Percentiles rank a stretch among this genome's conserved stretches.
Conservation (phyloP, 2,329 filamentous ascomycete genomes). For the Botrytis hyacinthi region DNA sequence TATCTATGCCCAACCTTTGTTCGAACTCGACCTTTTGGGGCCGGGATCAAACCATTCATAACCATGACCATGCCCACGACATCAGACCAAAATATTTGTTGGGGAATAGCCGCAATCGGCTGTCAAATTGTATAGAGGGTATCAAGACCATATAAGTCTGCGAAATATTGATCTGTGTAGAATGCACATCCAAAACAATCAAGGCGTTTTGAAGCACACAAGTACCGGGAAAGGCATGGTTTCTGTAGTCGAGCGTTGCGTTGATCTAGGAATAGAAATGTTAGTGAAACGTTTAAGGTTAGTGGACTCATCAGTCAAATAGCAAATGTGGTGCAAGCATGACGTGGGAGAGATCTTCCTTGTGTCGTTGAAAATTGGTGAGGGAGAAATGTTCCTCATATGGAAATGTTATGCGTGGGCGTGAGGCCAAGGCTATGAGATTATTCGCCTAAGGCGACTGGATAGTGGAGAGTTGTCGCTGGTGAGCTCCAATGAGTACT, state of each 20-base stretch:
- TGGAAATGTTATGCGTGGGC: slow-evolving; percentile 10
- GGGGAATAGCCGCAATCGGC: slow-evolving; percentile 16
- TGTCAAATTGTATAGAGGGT: background rate
- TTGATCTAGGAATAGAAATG: background rate
- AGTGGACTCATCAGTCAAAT: slow-evolving; percentile 19
- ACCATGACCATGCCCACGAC: slow-evolving; percentile 24
- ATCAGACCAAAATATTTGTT: slow-evolving; percentile 21
- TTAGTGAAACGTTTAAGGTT: slow-evolving; percentile 15
- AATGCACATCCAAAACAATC: background rate
- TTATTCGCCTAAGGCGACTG: background rate
- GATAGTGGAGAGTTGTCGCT: background rate
- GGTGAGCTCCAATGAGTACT: background rate
- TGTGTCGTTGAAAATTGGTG: background rate
- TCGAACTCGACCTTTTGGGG: slow-evolving; percentile 35
- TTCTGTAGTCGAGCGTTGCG: slow-evolving; percentile 14
- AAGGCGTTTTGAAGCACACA: background rate
- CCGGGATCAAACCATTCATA: slow-evolving; percentile 28
- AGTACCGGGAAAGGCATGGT: slow-evolving; percentile 8
- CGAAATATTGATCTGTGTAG: background rate
- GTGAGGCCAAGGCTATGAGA: background rate
- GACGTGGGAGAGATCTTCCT: slow-evolving; percentile 11
- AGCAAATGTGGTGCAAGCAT: slow-evolving; percentile 17
- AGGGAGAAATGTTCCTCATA: slow-evolving; percentile 21
- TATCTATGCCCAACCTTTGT: slow-evolving; percentile 38
- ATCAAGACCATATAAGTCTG: background rate